phyloP scores from a whole-genome alignment of 2,329 filamentous ascomycete species.

The Ascochyta clinopodiicola region DNA sequence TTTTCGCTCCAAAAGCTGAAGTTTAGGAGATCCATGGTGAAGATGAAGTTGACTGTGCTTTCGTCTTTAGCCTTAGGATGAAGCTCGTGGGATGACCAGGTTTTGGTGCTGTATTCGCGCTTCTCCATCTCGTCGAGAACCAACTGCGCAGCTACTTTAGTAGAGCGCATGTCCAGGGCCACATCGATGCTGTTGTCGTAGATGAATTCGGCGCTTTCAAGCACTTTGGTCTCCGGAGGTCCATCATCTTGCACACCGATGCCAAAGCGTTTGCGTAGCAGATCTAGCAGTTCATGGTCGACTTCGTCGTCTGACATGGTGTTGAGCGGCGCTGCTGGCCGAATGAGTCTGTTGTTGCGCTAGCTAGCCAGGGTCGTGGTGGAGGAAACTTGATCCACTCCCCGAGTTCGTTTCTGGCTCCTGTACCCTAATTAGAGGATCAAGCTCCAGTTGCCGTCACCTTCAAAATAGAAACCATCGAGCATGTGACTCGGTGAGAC shows the following conservation, averaged over 20 bases:
- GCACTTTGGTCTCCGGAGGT: conserved; percentile 78
- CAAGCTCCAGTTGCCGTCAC: neutral
- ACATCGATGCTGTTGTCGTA: conserved; percentile 95
- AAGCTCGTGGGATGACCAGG: conserved; percentile 87
- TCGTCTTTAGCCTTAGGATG: conserved; percentile 86
- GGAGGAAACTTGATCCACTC: neutral
- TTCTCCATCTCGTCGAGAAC: conserved; percentile 85
- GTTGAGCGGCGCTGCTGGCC: neutral
- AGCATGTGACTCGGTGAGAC: conserved; percentile 17
- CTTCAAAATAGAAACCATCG: neutral
- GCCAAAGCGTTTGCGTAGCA: conserved; percentile 80
- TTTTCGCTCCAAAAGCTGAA: conserved; percentile 94
- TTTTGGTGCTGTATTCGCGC: conserved; percentile 81
- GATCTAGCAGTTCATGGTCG: conserved; percentile 84
- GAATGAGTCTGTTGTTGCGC: neutral
- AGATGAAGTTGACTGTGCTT: conserved; percentile 86
- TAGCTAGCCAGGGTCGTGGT: neutral
- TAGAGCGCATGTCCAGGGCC: conserved; percentile 80
- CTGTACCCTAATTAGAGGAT: neutral
- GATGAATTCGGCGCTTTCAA: conserved; percentile 82
- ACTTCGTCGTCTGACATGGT: conserved; percentile 90
- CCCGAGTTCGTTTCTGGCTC: too few species aligned
- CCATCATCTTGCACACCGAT: conserved; percentile 62
- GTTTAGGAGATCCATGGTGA: conserved; percentile 95
- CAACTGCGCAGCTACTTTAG: conserved; percentile 78